Evolutionary conservation across 2,329 filamentous ascomycete genomes (phyloP), one percentile per base, ranked within the genome.

Genomic region (Ascochyta koolunga): DNA sequence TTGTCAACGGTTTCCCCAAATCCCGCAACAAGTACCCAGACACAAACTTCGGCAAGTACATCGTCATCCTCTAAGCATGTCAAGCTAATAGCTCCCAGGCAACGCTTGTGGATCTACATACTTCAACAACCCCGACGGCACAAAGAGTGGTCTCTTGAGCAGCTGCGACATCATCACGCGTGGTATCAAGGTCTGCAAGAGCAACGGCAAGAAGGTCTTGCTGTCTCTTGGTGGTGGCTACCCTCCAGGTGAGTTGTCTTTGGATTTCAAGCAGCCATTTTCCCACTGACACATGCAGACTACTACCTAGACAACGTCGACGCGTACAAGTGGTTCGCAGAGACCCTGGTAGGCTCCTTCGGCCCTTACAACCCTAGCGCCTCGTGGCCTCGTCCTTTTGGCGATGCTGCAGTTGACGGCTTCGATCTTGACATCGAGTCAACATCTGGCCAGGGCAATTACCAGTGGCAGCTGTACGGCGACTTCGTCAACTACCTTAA

Each of bases 1-100:
- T 86, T 60, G 74, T 86, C 50, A 82, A 82, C 59, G 60, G 72
- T 33, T 85, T 85, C 61, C 83, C 83, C 0, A 74, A 79, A 46
- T 73, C 78, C 39, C 65, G 67, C 16, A 76, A 74, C 33, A 78
- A 77, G 31, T 83, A 76, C 58, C 83, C 83, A 5, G 78, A 76
- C 10, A 79, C 77, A 11, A 84, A 86, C 71, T 85, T 85, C 64
- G 83, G 80, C 57, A 83, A 32, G 53, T 57, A 27, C 25, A 31
- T 16, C 11, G 4, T 13, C 45, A 41, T 47, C 27, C 22, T 41
- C 2, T 19, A n/a, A 15, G 22, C 10, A 15, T 8, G 7, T 25
- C 19, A 41, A n/a, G 16, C 46, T 56, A 37, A 56, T 24, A 38
- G 24, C n/a, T 35, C 15, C 15, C 36, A 70, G 69, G 64, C 22